Percentiles rank a stretch among this genome's conserved stretches.
Conservation (phyloP, 2,329 filamentous ascomycete genomes). For the Pseudopyricularia cyperi region DNA sequence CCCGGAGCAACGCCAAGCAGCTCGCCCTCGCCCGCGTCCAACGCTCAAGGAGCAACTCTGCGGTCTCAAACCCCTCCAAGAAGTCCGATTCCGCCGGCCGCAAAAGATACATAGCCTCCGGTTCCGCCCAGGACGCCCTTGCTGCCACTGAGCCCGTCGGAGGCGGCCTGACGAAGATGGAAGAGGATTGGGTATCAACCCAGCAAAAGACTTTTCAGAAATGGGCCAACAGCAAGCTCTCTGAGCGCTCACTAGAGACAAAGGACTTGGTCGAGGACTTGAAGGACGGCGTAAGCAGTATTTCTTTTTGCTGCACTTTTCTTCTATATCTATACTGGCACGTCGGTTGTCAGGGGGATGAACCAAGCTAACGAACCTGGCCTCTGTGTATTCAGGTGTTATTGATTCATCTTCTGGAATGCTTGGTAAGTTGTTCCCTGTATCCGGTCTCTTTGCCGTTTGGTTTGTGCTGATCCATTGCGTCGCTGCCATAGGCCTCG, state of each 20-base stretch:
- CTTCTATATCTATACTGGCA: neutral
- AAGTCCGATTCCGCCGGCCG: slow-evolving; percentile 11
- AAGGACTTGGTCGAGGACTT: slow-evolving; percentile 81
- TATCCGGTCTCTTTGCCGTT: no score
- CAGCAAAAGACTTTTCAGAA: slow-evolving; percentile 99
- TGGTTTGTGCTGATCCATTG: neutral
- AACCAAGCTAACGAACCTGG: neutral
- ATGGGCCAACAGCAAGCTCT: slow-evolving; percentile 97
- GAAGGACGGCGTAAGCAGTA: slow-evolving; percentile 70
- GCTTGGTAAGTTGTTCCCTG: slow-evolving; percentile 52
- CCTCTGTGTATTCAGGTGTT: slow-evolving; percentile 49
- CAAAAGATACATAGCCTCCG: slow-evolving; percentile 19
- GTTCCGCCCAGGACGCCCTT: slow-evolving; percentile 26
- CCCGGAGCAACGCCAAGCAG: slow-evolving; percentile 31
- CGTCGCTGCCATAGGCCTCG: slow-evolving; percentile 3
- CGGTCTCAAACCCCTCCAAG: slow-evolving; percentile 16
- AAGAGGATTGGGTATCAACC: slow-evolving; percentile 61
- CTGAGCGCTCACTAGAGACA: slow-evolving; percentile 63
- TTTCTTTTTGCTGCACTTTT: neutral
- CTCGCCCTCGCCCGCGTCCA: slow-evolving; percentile 35
- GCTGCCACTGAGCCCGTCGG: slow-evolving; percentile 33
- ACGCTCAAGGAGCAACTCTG: slow-evolving; percentile 26
- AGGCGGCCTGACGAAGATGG: slow-evolving; percentile 43
- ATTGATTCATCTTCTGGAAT: slow-evolving; percentile 93
- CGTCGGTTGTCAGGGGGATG: neutral